A percentile compares a stretch with the other conserved stretches of the same genome.
These are phyloP conservation scores for Citrus maxima DNA, from an alignment of 345 rosid species.

Conservation along the genomic window DNA sequence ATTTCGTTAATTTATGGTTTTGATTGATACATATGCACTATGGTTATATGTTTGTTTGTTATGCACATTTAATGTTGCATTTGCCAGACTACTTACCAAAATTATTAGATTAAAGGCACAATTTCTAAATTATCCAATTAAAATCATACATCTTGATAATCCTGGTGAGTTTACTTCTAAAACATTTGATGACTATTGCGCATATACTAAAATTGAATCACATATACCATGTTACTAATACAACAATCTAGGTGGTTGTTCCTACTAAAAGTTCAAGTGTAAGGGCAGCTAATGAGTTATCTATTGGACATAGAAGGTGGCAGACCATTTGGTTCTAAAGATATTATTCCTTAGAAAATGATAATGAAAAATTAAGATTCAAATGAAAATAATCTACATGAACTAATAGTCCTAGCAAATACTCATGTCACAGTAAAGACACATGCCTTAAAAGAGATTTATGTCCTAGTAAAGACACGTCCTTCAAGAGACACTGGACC, in stretches of 20 bases:
- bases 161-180: too few species aligned
- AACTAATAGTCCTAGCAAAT: background rate
- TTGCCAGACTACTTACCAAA: background rate
- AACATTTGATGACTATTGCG: background rate
- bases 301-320: too few species aligned
- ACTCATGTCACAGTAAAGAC: too few species aligned
- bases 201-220: background rate
- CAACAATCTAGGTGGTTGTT: too few species aligned
- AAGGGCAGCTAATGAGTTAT: too few species aligned
- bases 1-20: slow-evolving; percentile 8
- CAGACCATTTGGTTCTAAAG: background rate
- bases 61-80: background rate
- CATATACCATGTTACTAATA: too few species aligned
- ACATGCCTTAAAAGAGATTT: too few species aligned
- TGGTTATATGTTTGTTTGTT: slow-evolving; percentile 14
- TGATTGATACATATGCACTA: background rate
- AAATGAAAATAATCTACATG: background rate
- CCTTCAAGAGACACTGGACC: too few species aligned
- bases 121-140: background rate
- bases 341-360: too few species aligned
- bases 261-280: background rate
- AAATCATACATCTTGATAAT: background rate
- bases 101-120: background rate
- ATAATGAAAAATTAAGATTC: too few species aligned
- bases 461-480: too few species aligned